Evolutionary conservation across 1,139 yeast species (phyloP), one percentile per base, ranked within the genome.

Genomic region (Yamadazyma friedrichii): DNA sequence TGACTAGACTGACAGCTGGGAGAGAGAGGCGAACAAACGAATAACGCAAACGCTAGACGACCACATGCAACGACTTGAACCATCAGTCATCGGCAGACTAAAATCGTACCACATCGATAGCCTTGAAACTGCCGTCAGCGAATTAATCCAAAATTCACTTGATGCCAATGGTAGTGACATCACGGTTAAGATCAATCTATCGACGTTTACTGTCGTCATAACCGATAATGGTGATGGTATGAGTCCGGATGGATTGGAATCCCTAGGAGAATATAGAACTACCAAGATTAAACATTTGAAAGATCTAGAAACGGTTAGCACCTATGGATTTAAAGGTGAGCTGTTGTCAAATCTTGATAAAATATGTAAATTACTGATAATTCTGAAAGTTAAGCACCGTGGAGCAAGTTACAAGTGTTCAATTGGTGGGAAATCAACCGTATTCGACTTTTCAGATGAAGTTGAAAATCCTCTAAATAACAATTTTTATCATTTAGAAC

Each of bases 221-320:
- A 69, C 76, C 2, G 98, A 91, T 56, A 79, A 88, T 57, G 98
- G 98, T 0, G 41, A 57, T 2, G 98, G 98, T 0, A 82, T 91
- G 12, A 54, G 61, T 15, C 67, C 50, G n/a, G 67, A 65, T 0
- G 94, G 88, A 46, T 58, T 88, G 33, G 69, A 72, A 0, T 68
- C 84, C 33, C 83, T 95, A 45, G 73, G 80, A 45, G 66, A 87
- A 31, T 77, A 83, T 56, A 78, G 87, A 26, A 88, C 96, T 0
- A 86, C 95, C 0, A 89, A 88, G 53, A 57, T 85, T 6, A 44
- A 56, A 0, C 55, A 58, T 1, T 72, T 75, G 43, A 79, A 76
- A 9, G 88, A 84, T 44, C 58, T 84, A 37, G 22, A 42, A 20
- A 51, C 60, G 0, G 63, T 82, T 4, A 54, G 62, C 2, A 83